Evolutionary conservation across 202 grass and related monocot genomes (phyloP).

Genomic region (Alloteropsis angusta): DNA sequence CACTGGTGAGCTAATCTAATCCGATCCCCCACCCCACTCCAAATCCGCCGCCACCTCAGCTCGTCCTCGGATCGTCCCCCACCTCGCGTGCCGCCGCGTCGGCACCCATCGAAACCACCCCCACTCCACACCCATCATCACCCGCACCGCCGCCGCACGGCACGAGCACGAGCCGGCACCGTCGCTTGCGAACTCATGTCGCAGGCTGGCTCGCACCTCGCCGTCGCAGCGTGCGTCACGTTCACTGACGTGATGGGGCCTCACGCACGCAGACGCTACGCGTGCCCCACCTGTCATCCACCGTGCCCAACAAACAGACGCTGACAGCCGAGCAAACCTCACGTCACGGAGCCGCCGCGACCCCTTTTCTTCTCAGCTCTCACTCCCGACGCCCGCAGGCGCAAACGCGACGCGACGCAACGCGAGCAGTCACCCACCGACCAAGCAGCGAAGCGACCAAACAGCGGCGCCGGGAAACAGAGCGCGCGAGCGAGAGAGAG

Average conservation of each 20-base stretch:
- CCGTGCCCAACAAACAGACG: background rate
- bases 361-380: no score
- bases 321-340: background rate
- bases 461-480: background rate
- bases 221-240: background rate
- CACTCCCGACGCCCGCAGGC: background rate
- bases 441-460: background rate
- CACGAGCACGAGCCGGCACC: background rate
- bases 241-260: background rate
- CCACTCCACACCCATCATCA: background rate
- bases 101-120: slow-evolving; percentile 1
- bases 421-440: background rate
- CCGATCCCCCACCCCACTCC: background rate
- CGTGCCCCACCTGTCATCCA: background rate
- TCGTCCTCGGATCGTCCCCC: background rate
- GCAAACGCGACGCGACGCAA: background rate
- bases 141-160: no score
- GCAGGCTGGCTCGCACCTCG: no score
- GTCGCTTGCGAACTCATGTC: background rate
- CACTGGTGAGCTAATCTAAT: background rate
- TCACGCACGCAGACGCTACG: fast-evolving
- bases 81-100: slow-evolving; percentile 24
- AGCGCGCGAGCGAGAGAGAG: no score
- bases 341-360: background rate
- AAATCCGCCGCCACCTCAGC: slow-evolving; percentile 8